Conservation (phyloP, 1,139 yeast species). For the Diutina pseudorugosa region DNA sequence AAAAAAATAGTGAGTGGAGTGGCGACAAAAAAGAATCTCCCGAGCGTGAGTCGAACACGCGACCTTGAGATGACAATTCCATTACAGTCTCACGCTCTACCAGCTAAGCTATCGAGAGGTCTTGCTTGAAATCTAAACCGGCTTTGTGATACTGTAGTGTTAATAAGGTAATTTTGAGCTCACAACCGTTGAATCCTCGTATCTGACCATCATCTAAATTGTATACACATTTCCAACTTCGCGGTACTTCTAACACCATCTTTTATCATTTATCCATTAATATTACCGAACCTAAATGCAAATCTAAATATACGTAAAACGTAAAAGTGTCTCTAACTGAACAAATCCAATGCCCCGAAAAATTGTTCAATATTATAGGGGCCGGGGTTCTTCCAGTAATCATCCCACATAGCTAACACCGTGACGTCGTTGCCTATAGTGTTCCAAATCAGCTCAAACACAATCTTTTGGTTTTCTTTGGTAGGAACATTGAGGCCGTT, state of each 20-base stretch:
- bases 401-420: conserved; percentile 66
- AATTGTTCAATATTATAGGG: conserved; percentile 74
- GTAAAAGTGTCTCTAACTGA: neutral
- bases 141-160: too few species aligned
- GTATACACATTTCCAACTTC: too few species aligned
- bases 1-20: too few species aligned
- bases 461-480: conserved; percentile 54
- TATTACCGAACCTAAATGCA: neutral
- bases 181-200: too few species aligned
- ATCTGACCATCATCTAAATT: too few species aligned
- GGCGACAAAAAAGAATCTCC: neutral
- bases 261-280: neutral
- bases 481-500: conserved; percentile 71
- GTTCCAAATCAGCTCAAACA: conserved; percentile 42
- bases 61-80: neutral
- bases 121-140: neutral
- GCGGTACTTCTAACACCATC: neutral
- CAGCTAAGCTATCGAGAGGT: neutral
- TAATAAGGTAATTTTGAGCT: too few species aligned
- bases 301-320: neutral
- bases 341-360: conserved; percentile 46
- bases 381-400: conserved; percentile 84
- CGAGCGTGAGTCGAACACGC: neutral
- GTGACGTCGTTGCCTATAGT: conserved; percentile 50
- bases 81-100: neutral